Percentiles rank a stretch among this genome's conserved stretches.
Evolutionary conservation across 148 eudicot species (phyloP).

Genomic region (Salicornia ramosissima): DNA sequence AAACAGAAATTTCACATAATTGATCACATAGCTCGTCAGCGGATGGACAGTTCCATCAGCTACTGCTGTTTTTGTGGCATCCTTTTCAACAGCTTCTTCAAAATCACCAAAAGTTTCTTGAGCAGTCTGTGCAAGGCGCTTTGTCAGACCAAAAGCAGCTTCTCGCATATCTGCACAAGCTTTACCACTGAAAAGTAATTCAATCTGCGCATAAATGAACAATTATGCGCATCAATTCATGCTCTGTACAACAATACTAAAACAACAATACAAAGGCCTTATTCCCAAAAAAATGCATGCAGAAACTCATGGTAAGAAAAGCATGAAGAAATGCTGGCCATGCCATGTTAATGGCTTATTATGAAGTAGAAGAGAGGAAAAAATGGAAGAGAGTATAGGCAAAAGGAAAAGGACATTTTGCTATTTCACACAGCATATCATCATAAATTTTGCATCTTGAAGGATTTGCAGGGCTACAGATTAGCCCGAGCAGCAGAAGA

Average conservation of each 20-base stretch:
- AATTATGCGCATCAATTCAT: not conserved
- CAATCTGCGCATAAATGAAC: slow-evolving; percentile 44
- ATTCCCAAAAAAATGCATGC: not conserved
- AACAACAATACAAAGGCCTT: not conserved
- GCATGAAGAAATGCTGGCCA: no score
- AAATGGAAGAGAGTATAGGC: not conserved
- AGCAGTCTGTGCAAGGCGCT: slow-evolving; percentile 92
- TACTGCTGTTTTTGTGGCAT: slow-evolving; percentile 90
- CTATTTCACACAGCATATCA: not conserved
- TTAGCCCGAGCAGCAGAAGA: no score
- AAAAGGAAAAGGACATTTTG: not conserved
- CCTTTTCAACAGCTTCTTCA: slow-evolving; percentile 97
- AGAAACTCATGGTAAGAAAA: not conserved
- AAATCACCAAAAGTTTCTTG: slow-evolving; percentile 94
- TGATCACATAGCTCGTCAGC: slow-evolving; percentile 94
- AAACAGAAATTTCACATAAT: slow-evolving; percentile 88
- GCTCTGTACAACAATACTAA: no score
- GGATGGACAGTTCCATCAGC: slow-evolving; percentile 98
- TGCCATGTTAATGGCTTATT: not conserved
- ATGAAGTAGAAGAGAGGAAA: not conserved
- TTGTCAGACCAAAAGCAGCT: slow-evolving; percentile 80
- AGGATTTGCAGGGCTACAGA: no score
- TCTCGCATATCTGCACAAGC: slow-evolving; percentile 87
- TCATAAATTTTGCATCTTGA: no score
- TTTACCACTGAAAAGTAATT: slow-evolving; percentile 70